Evolutionary conservation across 23 red algal genomes (phyloP).

Genomic region (Gracilariopsis chorda): DNA sequence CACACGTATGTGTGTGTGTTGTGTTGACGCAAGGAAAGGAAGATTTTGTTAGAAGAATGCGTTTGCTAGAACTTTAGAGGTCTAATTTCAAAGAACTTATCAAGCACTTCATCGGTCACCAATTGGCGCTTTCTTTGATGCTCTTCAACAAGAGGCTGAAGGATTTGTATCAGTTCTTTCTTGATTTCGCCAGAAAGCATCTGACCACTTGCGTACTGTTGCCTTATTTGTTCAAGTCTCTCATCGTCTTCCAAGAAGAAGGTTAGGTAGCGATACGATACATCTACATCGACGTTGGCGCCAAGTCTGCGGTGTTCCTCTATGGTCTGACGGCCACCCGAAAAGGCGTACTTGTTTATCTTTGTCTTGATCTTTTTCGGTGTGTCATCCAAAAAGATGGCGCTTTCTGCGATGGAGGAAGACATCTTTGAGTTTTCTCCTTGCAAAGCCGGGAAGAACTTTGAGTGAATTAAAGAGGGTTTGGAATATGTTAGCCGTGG

Average conservation of each 20-base stretch:
- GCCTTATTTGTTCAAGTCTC: slow-evolving; percentile 67
- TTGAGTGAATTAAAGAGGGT: slow-evolving; percentile 95
- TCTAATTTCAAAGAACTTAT: slow-evolving; percentile 64
- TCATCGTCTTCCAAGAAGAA: slow-evolving; percentile 97
- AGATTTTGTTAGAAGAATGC: background rate
- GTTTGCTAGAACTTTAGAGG: slow-evolving; percentile 56
- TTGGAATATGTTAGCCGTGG: slow-evolving; percentile 70
- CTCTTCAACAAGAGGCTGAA: slow-evolving; percentile 76
- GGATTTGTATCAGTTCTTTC: slow-evolving; percentile 69
- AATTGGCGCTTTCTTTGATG: slow-evolving; percentile 71
- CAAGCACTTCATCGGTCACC: slow-evolving; percentile 64
- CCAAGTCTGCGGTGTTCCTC: slow-evolving; percentile 94
- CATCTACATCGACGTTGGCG: slow-evolving; percentile 78
- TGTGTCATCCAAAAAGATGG: slow-evolving; percentile 92
- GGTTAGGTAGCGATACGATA: slow-evolving; percentile 90
- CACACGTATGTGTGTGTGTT: no score
- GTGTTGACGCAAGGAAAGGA: background rate
- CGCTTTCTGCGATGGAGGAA: slow-evolving; percentile 69
- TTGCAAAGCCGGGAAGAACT: slow-evolving; percentile 99
- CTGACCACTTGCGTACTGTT: slow-evolving; percentile 71
- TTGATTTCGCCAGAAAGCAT: slow-evolving; percentile 99
- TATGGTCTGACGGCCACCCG: slow-evolving; percentile 88
- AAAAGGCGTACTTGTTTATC: slow-evolving; percentile 98
- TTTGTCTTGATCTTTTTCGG: slow-evolving; percentile 90
- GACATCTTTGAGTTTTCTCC: slow-evolving; percentile 97